These are phyloP conservation scores for Opeltia flavorubescens DNA, from an alignment of 495 filamentous ascomycete species.

Conservation along the genomic window DNA sequence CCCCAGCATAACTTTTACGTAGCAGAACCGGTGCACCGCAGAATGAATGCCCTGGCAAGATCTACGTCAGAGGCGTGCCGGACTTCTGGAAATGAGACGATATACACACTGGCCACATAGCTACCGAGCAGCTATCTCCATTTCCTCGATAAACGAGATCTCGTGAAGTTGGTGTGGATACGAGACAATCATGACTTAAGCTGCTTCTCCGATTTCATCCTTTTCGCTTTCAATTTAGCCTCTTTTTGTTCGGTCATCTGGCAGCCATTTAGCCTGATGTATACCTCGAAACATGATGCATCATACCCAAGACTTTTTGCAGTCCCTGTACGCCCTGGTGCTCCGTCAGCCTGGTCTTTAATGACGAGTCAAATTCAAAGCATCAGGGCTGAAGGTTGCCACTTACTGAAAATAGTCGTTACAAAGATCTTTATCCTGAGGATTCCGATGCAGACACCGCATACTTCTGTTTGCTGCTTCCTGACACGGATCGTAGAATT, in stretches of 20 bases:
- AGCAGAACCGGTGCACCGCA: too few relatives aligned
- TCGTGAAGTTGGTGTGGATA: neutral
- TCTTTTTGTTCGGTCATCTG: conserved; percentile 38
- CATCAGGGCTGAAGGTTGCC: neutral
- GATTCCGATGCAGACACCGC: conserved; percentile 76
- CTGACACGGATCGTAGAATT: conserved; percentile 90
- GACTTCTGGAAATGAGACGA: too few relatives aligned
- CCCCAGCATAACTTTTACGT: too few relatives aligned
- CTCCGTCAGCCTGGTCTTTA: neutral
- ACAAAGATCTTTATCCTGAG: conserved; percentile 73
- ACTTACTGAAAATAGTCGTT: conserved; percentile 84
- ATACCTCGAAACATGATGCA: neutral
- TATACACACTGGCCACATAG: too few relatives aligned
- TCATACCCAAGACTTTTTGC: conserved; percentile 86
- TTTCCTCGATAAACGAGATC: neutral
- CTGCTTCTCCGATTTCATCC: neutral
- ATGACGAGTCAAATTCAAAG: conserved; percentile 3
- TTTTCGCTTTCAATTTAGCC: conserved; percentile 26
- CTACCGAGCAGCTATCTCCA: neutral
- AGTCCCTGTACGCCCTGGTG: conserved; percentile 75
- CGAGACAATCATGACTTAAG: too few relatives aligned
- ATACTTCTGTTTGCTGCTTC: conserved; percentile 80
- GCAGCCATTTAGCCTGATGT: conserved; percentile 1
- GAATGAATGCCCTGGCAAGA: too few relatives aligned
- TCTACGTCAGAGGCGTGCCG: too few relatives aligned